phyloP scores from a whole-genome alignment of 768 basidiomycete genomes.

The Boletus vermiculosoides region DNA sequence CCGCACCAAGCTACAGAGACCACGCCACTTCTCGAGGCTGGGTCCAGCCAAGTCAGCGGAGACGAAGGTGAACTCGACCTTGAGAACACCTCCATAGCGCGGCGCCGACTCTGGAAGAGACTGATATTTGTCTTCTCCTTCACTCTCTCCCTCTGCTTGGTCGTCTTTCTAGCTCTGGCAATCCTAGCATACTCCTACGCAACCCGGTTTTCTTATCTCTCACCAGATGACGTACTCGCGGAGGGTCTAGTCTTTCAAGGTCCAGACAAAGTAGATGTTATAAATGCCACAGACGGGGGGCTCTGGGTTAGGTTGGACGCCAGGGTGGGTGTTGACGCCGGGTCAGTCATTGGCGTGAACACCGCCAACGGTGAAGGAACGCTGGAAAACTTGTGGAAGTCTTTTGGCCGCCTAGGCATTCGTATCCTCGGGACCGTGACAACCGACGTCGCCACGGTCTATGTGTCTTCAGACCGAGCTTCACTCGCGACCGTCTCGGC shows the following conservation, averaged over 20 bases:
- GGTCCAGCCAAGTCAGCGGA: constrained; percentile 18
- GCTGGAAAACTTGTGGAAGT: constrained; percentile 55
- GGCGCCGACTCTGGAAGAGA: constrained; percentile 33
- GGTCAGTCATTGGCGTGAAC: constrained; percentile 55
- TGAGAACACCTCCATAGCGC: constrained; percentile 20
- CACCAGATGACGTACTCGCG: constrained; percentile 58
- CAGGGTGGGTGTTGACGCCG: constrained; percentile 67
- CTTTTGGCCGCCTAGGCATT: constrained; percentile 67
- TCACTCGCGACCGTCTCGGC: constrained; percentile 48
- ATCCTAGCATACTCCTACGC: constrained; percentile 69
- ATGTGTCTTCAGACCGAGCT: constrained; percentile 42
- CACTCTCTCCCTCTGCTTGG: constrained; percentile 50
- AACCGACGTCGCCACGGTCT: constrained; percentile 50
- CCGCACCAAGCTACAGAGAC: constrained; percentile 27
- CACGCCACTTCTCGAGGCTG: constrained; percentile 31
- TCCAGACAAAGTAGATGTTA: constrained; percentile 59
- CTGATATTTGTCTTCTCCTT: constrained; percentile 53
- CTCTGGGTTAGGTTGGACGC: constrained; percentile 60
- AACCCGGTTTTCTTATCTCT: constrained; percentile 48
- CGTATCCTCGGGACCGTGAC: constrained; percentile 54
- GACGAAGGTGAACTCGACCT: constrained; percentile 24
- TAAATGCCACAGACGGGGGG: constrained; percentile 61
- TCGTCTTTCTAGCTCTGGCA: constrained; percentile 42
- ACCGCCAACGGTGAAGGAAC: constrained; percentile 43
- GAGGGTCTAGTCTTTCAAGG: constrained; percentile 55